Evolutionary conservation across 225 moss, liverwort and hornwort genomes (phyloP).

Genomic region (Bryoerythrophyllum caledonicum): DNA sequence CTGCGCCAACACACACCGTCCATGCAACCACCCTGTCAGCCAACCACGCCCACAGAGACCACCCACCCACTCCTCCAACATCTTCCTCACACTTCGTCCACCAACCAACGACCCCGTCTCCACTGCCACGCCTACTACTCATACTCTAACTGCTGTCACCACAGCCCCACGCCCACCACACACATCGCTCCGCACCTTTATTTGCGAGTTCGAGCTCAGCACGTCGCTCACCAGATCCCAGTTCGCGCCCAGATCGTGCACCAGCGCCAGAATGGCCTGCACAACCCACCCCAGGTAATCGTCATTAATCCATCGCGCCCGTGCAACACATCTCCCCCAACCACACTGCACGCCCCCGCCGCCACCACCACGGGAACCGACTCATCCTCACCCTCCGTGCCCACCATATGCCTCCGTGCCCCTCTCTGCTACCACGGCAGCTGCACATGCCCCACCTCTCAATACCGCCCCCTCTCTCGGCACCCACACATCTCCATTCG

Average conservation of each 20-base stretch:
- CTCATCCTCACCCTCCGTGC: neutral
- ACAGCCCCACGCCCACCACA: neutral
- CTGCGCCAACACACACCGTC: constrained; percentile 28
- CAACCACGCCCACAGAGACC: neutral
- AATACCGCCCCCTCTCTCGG: neutral
- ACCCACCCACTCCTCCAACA: neutral
- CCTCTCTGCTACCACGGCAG: neutral
- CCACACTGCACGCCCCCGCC: neutral
- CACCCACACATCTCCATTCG: neutral
- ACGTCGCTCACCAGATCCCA: constrained; percentile 93
- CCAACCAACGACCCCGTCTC: neutral
- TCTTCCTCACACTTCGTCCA: neutral
- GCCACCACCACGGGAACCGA: too few species aligned
- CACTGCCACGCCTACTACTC: too few species aligned
- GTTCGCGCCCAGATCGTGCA: constrained; percentile 76
- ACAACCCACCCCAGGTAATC: neutral
- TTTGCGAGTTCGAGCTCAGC: constrained; percentile 76
- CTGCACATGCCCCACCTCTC: neutral
- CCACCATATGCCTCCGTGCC: neutral
- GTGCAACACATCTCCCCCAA: neutral
- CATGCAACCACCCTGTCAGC: neutral
- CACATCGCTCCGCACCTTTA: constrained; percentile 49
- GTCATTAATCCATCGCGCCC: neutral
- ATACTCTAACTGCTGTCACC: neutral
- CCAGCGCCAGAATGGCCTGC: constrained; percentile 81